These are phyloP conservation scores for Endogone sp. DNA, from an alignment of 192 early-diverging fungal species.

Conservation along the genomic window DNA sequence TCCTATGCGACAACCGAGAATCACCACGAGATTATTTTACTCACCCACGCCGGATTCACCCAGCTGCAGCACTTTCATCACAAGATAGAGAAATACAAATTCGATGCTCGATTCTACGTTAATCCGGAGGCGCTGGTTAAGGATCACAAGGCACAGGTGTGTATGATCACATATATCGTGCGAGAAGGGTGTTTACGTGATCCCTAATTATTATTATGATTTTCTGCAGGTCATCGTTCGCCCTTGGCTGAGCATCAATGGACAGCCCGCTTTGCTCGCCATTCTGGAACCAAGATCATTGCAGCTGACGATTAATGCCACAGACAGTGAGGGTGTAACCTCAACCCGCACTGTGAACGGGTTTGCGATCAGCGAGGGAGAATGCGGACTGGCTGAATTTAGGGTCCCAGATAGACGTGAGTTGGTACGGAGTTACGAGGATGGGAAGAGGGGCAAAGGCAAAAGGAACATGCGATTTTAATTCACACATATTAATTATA, in stretches of 20 bases:
- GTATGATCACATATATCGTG: not conserved
- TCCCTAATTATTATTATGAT: not conserved
- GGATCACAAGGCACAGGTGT: slow-evolving; percentile 30
- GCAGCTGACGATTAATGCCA: slow-evolving; percentile 6
- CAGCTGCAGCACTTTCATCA: slow-evolving; percentile 18
- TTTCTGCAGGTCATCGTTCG: slow-evolving; percentile 16
- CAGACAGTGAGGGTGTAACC: slow-evolving; percentile 12
- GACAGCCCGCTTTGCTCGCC: slow-evolving; percentile 17
- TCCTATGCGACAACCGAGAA: slow-evolving; percentile 18
- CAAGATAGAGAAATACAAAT: slow-evolving; percentile 26
- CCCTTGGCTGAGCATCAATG: slow-evolving; percentile 14
- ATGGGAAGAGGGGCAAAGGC: too few species aligned
- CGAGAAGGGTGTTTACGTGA: too few species aligned
- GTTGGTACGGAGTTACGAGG: too few species aligned
- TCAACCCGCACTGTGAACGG: not conserved
- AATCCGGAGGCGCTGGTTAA: slow-evolving; percentile 34
- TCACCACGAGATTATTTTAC: not conserved
- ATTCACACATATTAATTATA: too few species aligned
- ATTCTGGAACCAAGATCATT: slow-evolving; percentile 35
- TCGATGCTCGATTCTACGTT: slow-evolving; percentile 29
- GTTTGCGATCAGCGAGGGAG: not conserved
- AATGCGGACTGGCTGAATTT: not conserved
- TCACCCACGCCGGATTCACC: slow-evolving; percentile 34
- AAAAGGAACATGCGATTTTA: too few species aligned
- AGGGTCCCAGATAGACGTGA: too few species aligned